Evolutionary conservation across 257 asterid species (phyloP), one percentile per base, ranked within the genome.

Genomic region (Solanum bulbocastanum): DNA sequence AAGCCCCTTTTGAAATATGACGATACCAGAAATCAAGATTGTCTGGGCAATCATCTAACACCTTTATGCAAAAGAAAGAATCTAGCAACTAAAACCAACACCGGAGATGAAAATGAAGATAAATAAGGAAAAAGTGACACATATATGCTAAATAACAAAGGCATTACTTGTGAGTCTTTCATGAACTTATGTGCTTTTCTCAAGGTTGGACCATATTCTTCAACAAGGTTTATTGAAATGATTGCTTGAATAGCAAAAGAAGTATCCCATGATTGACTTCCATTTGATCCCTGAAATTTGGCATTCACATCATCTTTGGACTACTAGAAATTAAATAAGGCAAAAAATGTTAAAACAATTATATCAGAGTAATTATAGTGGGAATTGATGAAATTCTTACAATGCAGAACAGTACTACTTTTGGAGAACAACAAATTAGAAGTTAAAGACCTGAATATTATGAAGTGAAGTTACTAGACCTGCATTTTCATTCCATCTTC

Each of bases 1-100:
- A 97, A 87, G 98, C 99, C 39, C 99, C 99, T 94, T 97, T 97
- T 65, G 99, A 97, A 90, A 97, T 93, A 92, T 97, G 99, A 35
- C 98, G 98, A 89, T 92, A 95, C 98, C 98, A 97, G 83, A 10
- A 85, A 89, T 89, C 90, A 78, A 96, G 94, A 90, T 96, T 88
- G 36, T 96, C 99, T 42, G 98, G 93, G 93, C 98, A 95, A 89
- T 95, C 95, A 83, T 97, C 98, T 84, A 87, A 87, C 86, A 97
- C 99, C 99, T 97, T 90, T 88, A 88, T 86, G 66, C 66, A 75
- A 88, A 87, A 37, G 71, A 68, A 86, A 87, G 83, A 83, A 78
- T 88, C 79, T 72, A 42, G 22, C 83, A 49, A 33, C 86, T 82
- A 83, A 56, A 52, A 86, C 68, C 49, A 39, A 84, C 83, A 40